Evolutionary conservation across 2,329 filamentous ascomycete species (phyloP).

Genomic region (Trichophyton benhamiae): DNA sequence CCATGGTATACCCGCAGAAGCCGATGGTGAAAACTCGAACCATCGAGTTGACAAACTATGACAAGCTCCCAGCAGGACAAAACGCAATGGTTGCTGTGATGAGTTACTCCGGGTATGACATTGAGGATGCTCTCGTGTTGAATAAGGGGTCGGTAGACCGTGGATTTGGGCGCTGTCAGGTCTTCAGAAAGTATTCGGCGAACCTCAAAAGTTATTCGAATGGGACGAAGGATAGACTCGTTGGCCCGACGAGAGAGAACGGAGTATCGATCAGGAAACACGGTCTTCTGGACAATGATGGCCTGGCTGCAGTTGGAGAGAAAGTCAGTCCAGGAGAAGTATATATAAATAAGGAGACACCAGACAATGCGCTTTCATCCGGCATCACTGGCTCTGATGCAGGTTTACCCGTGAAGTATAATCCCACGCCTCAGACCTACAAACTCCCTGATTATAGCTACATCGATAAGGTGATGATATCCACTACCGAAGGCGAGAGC

Average conservation of each 20-base stretch:
- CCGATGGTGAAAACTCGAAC: slow-evolving; percentile 96
- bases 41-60: slow-evolving; percentile 91
- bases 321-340: slow-evolving; percentile 66
- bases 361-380: slow-evolving; percentile 61
- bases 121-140: slow-evolving; percentile 90
- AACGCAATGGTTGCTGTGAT: slow-evolving; percentile 97
- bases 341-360: slow-evolving; percentile 82
- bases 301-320: slow-evolving; percentile 75
- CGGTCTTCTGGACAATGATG: slow-evolving; percentile 66
- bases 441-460: slow-evolving; percentile 73
- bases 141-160: slow-evolving; percentile 94
- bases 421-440: slow-evolving; percentile 50
- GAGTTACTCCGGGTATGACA: slow-evolving; percentile 99
- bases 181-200: slow-evolving; percentile 88
- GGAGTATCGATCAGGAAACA: slow-evolving; percentile 55
- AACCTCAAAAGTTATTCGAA: slow-evolving; percentile 84
- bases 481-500: slow-evolving; percentile 73
- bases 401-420: slow-evolving; percentile 34
- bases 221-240: slow-evolving; percentile 49
- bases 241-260: slow-evolving; percentile 52
- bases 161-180: slow-evolving; percentile 91
- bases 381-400: slow-evolving; percentile 50
- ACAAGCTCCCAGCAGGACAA: slow-evolving; percentile 91
- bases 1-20: slow-evolving; percentile 93
- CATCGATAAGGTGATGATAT: slow-evolving; percentile 93